Base-by-base conservation (phyloP, 2,329 filamentous ascomycete species). In the Aspergillus melleus region DNA sequence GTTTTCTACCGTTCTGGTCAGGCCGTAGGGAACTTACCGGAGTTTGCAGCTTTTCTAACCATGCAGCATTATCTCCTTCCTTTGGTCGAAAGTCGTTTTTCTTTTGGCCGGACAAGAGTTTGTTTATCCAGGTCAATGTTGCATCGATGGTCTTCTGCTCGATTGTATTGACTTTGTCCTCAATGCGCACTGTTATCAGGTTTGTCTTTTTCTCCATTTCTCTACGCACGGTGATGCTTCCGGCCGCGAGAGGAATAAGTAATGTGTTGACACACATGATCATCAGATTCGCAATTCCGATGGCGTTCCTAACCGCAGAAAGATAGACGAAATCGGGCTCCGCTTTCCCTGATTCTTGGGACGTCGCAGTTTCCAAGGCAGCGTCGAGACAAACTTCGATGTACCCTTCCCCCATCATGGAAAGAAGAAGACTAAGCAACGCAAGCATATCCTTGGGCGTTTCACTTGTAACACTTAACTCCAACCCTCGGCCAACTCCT, bases 371-470 rank as follows among this genome's bases (percentile, higher is more conserved):
- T 68, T 96, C 92, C 47, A 89, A 86, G 29, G 91, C 89, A 66
- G 85, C 84, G 61, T 89, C 87, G 8, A 90, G 79, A 44, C 84
- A 84, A 4, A 86, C 84, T 69, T 89, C 87, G 30, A 90, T 78
- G 63, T 89, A 90, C 54, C 96, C 89, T 68, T 94, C 90, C 22
- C 92, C 92, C 89, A 98, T 92, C 68, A 90, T 91, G 32, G 87
- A 88, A 52, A 98, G 84, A 2, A 99, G 84, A 24, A 98, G 84
- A 72, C 89, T 90, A 36, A 97, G 84, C 24, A 98, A 83, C 61
- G 91, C 88, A 50, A 89, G 90, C 58, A 98, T 91, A 74, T 99
- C 95, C 75, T 96, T 98, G 16, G 95, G 92, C 4, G 92, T 97
- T 68, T 99, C 95, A 59, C 85, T 89, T 54, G 88, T 88, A 24